Conservation (phyloP, 805 yeast genomes). For the Candida schatavii region DNA sequence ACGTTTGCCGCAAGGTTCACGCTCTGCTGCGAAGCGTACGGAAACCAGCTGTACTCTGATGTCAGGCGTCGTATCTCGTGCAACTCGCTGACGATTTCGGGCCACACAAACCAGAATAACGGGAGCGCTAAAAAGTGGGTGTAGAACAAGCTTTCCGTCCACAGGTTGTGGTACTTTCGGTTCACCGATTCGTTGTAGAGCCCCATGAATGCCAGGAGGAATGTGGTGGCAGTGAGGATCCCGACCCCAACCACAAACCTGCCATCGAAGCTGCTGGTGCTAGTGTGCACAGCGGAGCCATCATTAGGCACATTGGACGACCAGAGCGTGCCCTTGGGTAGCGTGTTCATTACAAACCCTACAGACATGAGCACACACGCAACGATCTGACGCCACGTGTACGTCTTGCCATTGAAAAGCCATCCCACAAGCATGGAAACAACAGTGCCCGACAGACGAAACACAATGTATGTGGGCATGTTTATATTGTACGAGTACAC, state of each 20-base stretch:
- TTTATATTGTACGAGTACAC: conserved; percentile 58
- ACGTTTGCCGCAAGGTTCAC: conserved; percentile 16
- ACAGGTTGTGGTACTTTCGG: conserved; percentile 50
- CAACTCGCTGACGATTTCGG: conserved; percentile 16
- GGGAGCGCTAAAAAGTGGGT: conserved; percentile 57
- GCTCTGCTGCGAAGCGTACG: conserved; percentile 13
- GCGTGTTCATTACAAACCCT: conserved; percentile 50
- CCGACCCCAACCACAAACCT: conserved; percentile 32
- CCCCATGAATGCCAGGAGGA: conserved; percentile 56
- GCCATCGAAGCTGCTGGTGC: conserved; percentile 7
- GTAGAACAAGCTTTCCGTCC: conserved; percentile 67
- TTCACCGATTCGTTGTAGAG: conserved; percentile 53
- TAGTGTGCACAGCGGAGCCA: no score
- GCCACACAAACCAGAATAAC: conserved; percentile 40
- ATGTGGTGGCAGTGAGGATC: conserved; percentile 45
- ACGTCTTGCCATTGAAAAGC: conserved; percentile 42
- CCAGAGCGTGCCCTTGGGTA: conserved; percentile 7
- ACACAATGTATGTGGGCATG: conserved; percentile 64
- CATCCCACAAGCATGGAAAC: conserved; percentile 58
- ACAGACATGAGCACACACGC: conserved; percentile 51
- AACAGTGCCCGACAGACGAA: conserved; percentile 63
- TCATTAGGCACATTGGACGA: conserved; percentile 1
- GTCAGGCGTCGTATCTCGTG: conserved; percentile 6
- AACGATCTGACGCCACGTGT: conserved; percentile 42
- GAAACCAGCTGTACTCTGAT: not conserved